A percentile compares a stretch with the other conserved stretches of the same genome.
phyloP scores from a whole-genome alignment of 352 stramenopile genomes.

The Phytophthora brassicae region DNA sequence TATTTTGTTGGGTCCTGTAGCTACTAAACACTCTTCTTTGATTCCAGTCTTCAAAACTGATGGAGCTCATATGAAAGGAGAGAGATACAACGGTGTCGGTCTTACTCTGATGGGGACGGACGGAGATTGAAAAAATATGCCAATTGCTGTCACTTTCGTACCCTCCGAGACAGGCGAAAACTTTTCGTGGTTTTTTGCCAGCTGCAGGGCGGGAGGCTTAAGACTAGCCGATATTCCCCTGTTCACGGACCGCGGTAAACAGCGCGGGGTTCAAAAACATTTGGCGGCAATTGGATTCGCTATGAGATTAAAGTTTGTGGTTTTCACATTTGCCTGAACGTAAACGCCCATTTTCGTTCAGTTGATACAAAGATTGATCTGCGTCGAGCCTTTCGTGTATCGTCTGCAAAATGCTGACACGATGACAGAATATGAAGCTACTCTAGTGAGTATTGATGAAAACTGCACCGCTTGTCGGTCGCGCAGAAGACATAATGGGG shows the following conservation, averaged over 20 bases:
- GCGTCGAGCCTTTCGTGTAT: not conserved
- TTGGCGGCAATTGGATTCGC: not conserved
- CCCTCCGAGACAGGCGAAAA: not conserved
- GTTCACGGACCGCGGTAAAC: not conserved
- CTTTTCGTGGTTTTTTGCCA: not conserved
- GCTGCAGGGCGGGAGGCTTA: not conserved
- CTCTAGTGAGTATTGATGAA: not conserved
- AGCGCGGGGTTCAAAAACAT: not conserved
- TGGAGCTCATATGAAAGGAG: not conserved
- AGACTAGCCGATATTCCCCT: not conserved
- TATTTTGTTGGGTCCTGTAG: not conserved
- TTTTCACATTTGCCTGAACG: not conserved
- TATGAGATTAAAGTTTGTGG: not conserved
- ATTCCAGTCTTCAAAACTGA: not conserved
- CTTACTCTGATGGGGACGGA: not conserved
- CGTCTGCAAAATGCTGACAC: not conserved
- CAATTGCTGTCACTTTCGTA: not conserved
- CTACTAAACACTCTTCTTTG: not conserved
- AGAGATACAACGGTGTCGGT: not conserved
- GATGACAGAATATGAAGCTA: not conserved
- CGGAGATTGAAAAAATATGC: not conserved
- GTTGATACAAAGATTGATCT: not conserved
- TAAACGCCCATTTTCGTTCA: not conserved
- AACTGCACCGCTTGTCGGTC: not conserved
- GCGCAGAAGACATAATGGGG: not conserved